These are phyloP conservation scores for Phycomyces blakesleeanus DNA, from an alignment of 192 early-diverging fungal genomes.

Conservation along the genomic window DNA sequence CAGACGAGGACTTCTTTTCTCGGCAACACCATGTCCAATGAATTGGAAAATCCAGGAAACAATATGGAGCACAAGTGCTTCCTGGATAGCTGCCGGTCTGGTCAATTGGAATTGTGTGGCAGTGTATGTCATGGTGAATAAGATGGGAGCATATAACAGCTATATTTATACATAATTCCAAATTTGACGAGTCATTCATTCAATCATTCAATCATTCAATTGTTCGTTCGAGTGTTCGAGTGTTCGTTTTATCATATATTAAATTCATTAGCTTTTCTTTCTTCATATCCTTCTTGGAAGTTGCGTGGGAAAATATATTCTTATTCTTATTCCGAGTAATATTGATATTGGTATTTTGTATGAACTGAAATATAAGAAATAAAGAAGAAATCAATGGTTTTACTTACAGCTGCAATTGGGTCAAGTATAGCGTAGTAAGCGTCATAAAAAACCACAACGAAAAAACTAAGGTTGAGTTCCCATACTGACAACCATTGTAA, in stretches of 20 bases:
- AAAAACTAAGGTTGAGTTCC: slow-evolving; percentile 37
- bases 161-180: not conserved
- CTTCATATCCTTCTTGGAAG: no score
- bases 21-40: slow-evolving; percentile 82
- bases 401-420: slow-evolving; percentile 60
- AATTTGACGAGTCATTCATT: slow-evolving; percentile 1
- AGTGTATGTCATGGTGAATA: slow-evolving; percentile 58
- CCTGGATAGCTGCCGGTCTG: slow-evolving; percentile 44
- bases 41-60: slow-evolving; percentile 86
- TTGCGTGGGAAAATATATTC: no score
- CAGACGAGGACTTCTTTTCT: slow-evolving; percentile 84
- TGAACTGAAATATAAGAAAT: no score
- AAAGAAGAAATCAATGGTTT: no score
- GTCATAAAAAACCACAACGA: slow-evolving; percentile 54
- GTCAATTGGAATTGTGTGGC: slow-evolving; percentile 59
- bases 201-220: no score
- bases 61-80: slow-evolving; percentile 62
- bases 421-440: slow-evolving; percentile 80
- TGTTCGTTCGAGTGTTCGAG: no score
- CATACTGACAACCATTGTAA: slow-evolving; percentile 35
- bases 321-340: no score
- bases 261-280: no score
- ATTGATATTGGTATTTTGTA: no score
- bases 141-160: slow-evolving; percentile 45
- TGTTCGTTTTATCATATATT: no score